Evolutionary conservation across 345 rosid species (phyloP).

Genomic region (Heritiera fomes): DNA sequence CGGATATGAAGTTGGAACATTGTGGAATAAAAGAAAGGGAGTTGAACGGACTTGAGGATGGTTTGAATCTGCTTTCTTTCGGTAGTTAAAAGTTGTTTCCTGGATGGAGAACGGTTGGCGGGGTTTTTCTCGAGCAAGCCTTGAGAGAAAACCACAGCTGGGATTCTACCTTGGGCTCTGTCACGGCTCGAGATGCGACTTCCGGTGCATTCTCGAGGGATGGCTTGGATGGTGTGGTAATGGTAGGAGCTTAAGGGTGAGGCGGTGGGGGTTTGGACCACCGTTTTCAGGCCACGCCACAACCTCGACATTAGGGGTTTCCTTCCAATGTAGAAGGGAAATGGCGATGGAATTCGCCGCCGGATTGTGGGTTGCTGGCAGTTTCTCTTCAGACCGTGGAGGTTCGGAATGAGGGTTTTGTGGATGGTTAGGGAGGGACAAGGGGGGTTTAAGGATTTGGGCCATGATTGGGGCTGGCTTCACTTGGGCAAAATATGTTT

Average conservation of each 20-base stretch:
- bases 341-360: not conserved
- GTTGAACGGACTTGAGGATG: conserved; percentile 50
- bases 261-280: conserved; percentile 22
- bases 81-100: conserved; percentile 56
- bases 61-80: conserved; percentile 64
- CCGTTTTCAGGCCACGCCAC: conserved; percentile 55
- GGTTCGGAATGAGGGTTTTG: not conserved
- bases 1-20: conserved; percentile 66
- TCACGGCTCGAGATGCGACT: conserved; percentile 47
- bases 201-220: conserved; percentile 59
- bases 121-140: conserved; percentile 37
- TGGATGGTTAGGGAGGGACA: not conserved
- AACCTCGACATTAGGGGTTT: conserved; percentile 33
- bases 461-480: not conserved
- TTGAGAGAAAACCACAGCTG: conserved; percentile 65
- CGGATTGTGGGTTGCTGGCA: not conserved
- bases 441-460: not conserved
- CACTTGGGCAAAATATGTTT: not conserved
- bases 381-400: not conserved
- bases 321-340: not conserved
- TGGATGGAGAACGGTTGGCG: conserved; percentile 14
- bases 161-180: conserved; percentile 62
- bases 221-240: conserved; percentile 70
- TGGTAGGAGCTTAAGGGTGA: conserved; percentile 1
- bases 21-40: conserved; percentile 66